These are phyloP conservation scores for Cordyceps militaris DNA, from an alignment of 2,329 filamentous ascomycete genomes.

Conservation along the genomic window DNA sequence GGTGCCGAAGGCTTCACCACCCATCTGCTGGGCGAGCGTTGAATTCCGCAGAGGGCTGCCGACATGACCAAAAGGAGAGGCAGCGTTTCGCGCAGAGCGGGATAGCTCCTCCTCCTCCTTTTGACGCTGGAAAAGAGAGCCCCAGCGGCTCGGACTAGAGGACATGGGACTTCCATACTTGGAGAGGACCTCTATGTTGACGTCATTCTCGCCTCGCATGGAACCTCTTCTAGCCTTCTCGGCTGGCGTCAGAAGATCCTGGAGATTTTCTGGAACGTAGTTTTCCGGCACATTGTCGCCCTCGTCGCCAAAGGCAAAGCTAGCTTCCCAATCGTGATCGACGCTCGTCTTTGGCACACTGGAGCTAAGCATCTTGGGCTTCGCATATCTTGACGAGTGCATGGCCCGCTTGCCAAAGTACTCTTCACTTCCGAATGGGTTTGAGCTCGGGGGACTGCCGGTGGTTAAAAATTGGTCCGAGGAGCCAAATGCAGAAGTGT, in stretches of 20 bases:
- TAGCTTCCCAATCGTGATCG: slow-evolving; percentile 56
- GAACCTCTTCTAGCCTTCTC: slow-evolving; percentile 61
- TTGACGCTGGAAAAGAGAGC: slow-evolving; percentile 52
- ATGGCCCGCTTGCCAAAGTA: slow-evolving; percentile 65
- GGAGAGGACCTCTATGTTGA: slow-evolving; percentile 37
- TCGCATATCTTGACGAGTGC: slow-evolving; percentile 59
- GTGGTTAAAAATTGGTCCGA: slow-evolving; percentile 53
- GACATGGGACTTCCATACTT: slow-evolving; percentile 57
- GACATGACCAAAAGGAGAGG: slow-evolving; percentile 58
- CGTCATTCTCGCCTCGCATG: slow-evolving; percentile 47
- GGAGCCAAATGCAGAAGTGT: slow-evolving; percentile 61
- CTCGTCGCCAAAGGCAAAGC: slow-evolving; percentile 74
- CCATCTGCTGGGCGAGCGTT: slow-evolving; percentile 48
- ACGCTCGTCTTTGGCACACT: slow-evolving; percentile 59
- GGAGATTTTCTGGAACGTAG: slow-evolving; percentile 67
- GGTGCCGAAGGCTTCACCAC: slow-evolving; percentile 37
- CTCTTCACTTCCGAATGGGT: slow-evolving; percentile 48
- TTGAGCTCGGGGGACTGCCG: slow-evolving; percentile 42
- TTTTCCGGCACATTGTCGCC: slow-evolving; percentile 32
- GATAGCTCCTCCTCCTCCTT: slow-evolving; percentile 49
- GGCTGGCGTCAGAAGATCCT: slow-evolving; percentile 58
- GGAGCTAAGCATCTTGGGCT: slow-evolving; percentile 64
- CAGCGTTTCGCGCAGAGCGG: slow-evolving; percentile 28
- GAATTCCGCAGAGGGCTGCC: slow-evolving; percentile 60
- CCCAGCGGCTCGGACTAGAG: slow-evolving; percentile 55